Evolutionary conservation across 345 rosid genomes (phyloP).

Genomic region (Linum usitatissimum): DNA sequence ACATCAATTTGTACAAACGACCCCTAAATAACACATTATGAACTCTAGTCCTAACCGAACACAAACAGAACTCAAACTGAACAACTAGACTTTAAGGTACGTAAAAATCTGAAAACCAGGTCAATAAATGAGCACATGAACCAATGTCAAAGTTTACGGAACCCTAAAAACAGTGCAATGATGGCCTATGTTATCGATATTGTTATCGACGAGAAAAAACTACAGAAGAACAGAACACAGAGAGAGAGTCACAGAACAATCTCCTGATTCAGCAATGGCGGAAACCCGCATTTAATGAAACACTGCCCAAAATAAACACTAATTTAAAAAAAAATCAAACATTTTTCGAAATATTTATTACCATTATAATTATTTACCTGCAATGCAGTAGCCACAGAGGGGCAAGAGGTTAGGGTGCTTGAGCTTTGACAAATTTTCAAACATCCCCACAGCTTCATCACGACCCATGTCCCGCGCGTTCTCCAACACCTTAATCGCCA

Average conservation of each 20-base stretch:
- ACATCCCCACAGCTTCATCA: slow-evolving; percentile 40
- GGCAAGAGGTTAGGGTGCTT: slow-evolving; percentile 78
- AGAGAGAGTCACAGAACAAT: neutral
- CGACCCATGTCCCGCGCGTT: slow-evolving; percentile 41
- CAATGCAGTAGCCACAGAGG: slow-evolving; percentile 89
- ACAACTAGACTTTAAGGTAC: neutral
- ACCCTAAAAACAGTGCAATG: neutral
- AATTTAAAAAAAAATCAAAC: neutral
- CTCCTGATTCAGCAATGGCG: neutral
- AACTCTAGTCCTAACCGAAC: too few species aligned
- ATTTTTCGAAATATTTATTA: too few species aligned
- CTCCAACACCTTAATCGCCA: slow-evolving; percentile 85
- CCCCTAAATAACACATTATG: too few species aligned
- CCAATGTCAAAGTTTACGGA: neutral
- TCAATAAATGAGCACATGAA: neutral
- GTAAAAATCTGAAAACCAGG: neutral
- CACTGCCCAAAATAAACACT: too few species aligned
- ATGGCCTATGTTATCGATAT: neutral
- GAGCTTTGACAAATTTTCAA: slow-evolving; percentile 61
- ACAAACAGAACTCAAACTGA: too few species aligned
- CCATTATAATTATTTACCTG: slow-evolving; percentile 35
- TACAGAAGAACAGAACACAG: neutral
- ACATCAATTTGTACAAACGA: too few species aligned
- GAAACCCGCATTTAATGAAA: neutral
- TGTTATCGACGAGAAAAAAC: neutral